Evolutionary conservation across 2,329 filamentous ascomycete genomes (phyloP).

Genomic region (Penicillium sp.): DNA sequence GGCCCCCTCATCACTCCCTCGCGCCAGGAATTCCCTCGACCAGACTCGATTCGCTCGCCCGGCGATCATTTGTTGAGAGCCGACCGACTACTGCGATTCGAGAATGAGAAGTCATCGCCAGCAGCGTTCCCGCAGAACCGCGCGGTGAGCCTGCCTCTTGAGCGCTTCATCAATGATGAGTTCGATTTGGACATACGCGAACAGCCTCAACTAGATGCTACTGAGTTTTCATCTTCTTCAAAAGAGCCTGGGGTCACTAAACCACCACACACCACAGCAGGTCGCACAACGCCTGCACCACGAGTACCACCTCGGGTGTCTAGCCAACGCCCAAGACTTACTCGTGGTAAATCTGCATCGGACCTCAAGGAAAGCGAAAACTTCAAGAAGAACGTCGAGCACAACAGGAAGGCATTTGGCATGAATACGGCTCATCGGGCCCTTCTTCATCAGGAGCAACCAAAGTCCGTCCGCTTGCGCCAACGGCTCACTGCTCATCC

Average conservation of each 20-base stretch:
- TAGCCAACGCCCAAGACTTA: slow-evolving; percentile 21
- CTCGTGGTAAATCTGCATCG: slow-evolving; percentile 28
- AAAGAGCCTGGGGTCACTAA: slow-evolving; percentile 28
- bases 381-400: slow-evolving; percentile 28
- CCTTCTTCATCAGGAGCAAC: slow-evolving; percentile 30
- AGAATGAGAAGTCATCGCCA: slow-evolving; percentile 34
- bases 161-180: slow-evolving; percentile 49
- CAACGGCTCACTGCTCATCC: slow-evolving; percentile 41
- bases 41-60: slow-evolving; percentile 28
- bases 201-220: slow-evolving; percentile 23
- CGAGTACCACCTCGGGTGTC: slow-evolving; percentile 16
- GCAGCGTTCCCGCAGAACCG: slow-evolving; percentile 38
- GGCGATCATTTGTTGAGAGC: slow-evolving; percentile 40
- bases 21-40: slow-evolving; percentile 26
- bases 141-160: slow-evolving; percentile 45
- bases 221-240: slow-evolving; percentile 16
- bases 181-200: slow-evolving; percentile 37
- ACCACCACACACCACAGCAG: slow-evolving; percentile 4
- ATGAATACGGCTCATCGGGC: slow-evolving; percentile 28
- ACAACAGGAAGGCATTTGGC: slow-evolving; percentile 24
- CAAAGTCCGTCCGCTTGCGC: slow-evolving; percentile 34
- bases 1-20: slow-evolving; percentile 33
- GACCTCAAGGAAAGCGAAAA: slow-evolving; percentile 26
- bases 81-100: slow-evolving; percentile 38
- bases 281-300: slow-evolving; percentile 16